Percentiles rank a stretch among this genome's conserved stretches.
Evolutionary conservation across 2,329 filamentous ascomycete genomes (phyloP).

Genomic region (Xylaria sp.): DNA sequence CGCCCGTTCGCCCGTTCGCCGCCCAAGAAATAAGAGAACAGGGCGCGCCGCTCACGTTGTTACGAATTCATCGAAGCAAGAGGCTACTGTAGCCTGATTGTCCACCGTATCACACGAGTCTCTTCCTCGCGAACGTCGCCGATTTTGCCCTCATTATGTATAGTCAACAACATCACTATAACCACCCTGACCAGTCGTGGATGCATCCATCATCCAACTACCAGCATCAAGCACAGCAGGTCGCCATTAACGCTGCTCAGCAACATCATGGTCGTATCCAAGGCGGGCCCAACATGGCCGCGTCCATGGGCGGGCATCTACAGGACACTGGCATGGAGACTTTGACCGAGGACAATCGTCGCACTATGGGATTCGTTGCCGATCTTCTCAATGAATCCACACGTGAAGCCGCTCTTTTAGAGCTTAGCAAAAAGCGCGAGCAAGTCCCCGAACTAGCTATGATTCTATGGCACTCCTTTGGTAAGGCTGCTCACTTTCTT

Average conservation of each 20-base stretch:
- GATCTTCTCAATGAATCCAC: conserved; percentile 87
- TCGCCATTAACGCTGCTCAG: conserved; percentile 60
- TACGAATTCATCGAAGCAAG: conserved; percentile 36
- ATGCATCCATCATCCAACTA: conserved; percentile 70
- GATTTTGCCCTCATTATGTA: conserved; percentile 65
- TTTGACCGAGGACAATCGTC: conserved; percentile 86
- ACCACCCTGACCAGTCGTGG: conserved; percentile 68
- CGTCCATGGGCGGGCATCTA: conserved; percentile 54
- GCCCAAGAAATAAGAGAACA: neutral
- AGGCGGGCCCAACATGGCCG: conserved; percentile 60
- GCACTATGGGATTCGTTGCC: conserved; percentile 91
- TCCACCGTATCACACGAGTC: conserved; percentile 7
- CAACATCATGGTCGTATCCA: conserved; percentile 78
- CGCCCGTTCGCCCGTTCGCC: neutral
- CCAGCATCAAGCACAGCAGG: conserved; percentile 61
- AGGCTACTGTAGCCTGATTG: conserved; percentile 24
- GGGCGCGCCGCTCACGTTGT: neutral
- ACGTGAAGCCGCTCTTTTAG: conserved; percentile 87
- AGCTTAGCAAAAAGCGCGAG: conserved; percentile 98
- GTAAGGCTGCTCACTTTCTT: conserved; percentile 58
- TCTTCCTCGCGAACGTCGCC: neutral
- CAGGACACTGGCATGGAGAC: conserved; percentile 67
- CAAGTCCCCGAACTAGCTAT: conserved; percentile 95
- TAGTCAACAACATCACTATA: conserved; percentile 70
- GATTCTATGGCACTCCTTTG: conserved; percentile 98